These are phyloP conservation scores for Chytridiales sp. DNA, from an alignment of 371 early-diverging fungal genomes.

Conservation along the genomic window DNA sequence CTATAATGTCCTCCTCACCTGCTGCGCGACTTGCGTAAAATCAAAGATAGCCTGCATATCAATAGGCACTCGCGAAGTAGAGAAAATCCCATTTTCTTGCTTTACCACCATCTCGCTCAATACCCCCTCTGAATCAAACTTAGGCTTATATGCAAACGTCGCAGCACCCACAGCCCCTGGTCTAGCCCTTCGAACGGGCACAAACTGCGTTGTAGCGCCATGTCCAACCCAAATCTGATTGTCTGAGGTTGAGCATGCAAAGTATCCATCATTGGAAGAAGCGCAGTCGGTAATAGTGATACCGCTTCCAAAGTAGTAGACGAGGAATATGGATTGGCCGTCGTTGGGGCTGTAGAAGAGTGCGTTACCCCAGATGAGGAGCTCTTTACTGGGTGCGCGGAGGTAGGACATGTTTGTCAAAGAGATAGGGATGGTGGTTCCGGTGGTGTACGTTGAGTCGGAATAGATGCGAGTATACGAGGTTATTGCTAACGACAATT, in stretches of 20 bases:
- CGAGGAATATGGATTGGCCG: neutral
- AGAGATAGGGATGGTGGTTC: neutral
- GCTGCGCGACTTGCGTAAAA: neutral
- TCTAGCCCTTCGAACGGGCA: neutral
- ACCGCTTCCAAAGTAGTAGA: neutral
- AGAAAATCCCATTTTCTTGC: neutral
- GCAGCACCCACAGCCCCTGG: neutral
- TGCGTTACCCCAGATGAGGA: slow-evolving; percentile 6
- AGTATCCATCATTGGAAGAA: neutral
- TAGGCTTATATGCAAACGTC: neutral
- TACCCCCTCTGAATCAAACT: slow-evolving; percentile 1
- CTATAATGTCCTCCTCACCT: neutral
- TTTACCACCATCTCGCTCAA: neutral
- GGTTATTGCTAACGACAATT: neutral
- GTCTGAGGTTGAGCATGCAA: slow-evolving; percentile 1
- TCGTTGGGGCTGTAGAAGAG: slow-evolving; percentile 5
- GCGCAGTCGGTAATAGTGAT: neutral
- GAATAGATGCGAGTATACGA: neutral
- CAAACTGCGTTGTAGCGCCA: neutral
- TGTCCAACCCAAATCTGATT: slow-evolving; percentile 11
- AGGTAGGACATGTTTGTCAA: neutral
- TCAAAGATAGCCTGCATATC: neutral
- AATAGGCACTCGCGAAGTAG: neutral
- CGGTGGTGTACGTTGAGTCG: neutral
- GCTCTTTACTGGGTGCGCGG: neutral